phyloP scores from a whole-genome alignment of 495 filamentous ascomycete genomes.

The Aspergillus homomorphus region DNA sequence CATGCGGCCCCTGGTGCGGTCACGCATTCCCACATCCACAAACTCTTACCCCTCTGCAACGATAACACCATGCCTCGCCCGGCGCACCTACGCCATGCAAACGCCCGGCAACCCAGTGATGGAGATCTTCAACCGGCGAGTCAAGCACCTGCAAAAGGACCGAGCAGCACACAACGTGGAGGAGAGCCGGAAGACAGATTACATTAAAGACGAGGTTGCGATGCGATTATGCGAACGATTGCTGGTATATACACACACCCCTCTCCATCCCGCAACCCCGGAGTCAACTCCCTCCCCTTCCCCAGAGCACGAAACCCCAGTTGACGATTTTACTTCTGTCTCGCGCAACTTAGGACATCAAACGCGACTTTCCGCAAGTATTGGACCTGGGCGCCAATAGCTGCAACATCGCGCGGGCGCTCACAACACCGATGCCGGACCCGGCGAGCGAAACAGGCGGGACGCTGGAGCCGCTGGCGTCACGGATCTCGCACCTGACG shows the following conservation, averaged over 20 bases:
- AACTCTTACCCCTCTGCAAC: constrained; percentile 20
- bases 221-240: constrained; percentile 80
- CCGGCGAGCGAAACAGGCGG: constrained; percentile 44
- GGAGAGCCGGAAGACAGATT: constrained; percentile 75
- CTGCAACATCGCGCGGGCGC: constrained; percentile 83
- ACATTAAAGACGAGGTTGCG: constrained; percentile 89
- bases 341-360: constrained; percentile 80
- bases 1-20: constrained; percentile 1
- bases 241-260: constrained; percentile 50
- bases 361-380: constrained; percentile 75
- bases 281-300: neutral
- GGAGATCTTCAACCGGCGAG: constrained; percentile 85
- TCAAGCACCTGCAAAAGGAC: constrained; percentile 89
- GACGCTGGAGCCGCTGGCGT: constrained; percentile 58
- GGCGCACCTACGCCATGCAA: constrained; percentile 69
- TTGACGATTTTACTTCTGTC: too few species aligned
- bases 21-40: constrained; percentile 30
- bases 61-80: constrained; percentile 2
- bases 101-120: constrained; percentile 69
- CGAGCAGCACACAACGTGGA: constrained; percentile 71
- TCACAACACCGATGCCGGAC: constrained; percentile 66
- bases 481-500: constrained; percentile 65
- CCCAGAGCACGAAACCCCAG: too few species aligned
- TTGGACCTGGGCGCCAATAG: constrained; percentile 95
- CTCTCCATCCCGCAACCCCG: neutral